phyloP scores from a whole-genome alignment of 1,284 basidiomycete genomes.

The Paramarasmius palmivorus region DNA sequence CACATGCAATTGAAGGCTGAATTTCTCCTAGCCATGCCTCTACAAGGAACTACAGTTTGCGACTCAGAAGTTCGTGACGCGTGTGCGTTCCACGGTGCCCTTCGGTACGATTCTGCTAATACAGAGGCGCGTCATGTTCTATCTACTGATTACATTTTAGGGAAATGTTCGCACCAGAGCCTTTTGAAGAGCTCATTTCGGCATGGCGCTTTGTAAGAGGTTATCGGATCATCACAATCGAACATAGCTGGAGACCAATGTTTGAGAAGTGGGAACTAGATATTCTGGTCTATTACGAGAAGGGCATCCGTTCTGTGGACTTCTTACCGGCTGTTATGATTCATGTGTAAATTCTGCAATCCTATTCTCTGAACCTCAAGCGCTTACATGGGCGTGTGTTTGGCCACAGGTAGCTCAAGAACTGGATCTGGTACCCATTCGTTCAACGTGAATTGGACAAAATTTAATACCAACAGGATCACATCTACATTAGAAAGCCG shows the following conservation, averaged over 20 bases:
- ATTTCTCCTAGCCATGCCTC: slow-evolving; percentile 19
- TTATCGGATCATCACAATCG: slow-evolving; percentile 23
- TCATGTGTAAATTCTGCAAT: too few species aligned
- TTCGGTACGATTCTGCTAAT: slow-evolving; percentile 14
- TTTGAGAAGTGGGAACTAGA: slow-evolving; percentile 20
- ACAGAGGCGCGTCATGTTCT: too few species aligned
- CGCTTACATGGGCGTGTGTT: not conserved
- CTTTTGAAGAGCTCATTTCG: not conserved
- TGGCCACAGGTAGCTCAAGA: not conserved
- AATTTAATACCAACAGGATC: slow-evolving; percentile 18
- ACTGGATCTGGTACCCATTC: slow-evolving; percentile 24
- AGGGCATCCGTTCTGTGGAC: slow-evolving; percentile 15
- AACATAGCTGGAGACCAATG: slow-evolving; percentile 21
- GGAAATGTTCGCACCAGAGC: slow-evolving; percentile 17
- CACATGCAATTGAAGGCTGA: too few species aligned
- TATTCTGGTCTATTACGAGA: slow-evolving; percentile 13
- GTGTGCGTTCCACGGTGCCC: slow-evolving; percentile 18
- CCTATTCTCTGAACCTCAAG: too few species aligned
- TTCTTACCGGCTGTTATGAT: not conserved
- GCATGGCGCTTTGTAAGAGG: slow-evolving; percentile 19
- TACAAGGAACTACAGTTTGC: slow-evolving; percentile 22
- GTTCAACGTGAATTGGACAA: slow-evolving; percentile 22
- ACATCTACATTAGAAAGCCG: slow-evolving; percentile 17
- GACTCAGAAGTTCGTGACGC: slow-evolving; percentile 18
- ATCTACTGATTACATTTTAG: slow-evolving; percentile 6